Evolutionary conservation across 768 basidiomycete genomes (phyloP).

Genomic region (Scleroderma bovista): DNA sequence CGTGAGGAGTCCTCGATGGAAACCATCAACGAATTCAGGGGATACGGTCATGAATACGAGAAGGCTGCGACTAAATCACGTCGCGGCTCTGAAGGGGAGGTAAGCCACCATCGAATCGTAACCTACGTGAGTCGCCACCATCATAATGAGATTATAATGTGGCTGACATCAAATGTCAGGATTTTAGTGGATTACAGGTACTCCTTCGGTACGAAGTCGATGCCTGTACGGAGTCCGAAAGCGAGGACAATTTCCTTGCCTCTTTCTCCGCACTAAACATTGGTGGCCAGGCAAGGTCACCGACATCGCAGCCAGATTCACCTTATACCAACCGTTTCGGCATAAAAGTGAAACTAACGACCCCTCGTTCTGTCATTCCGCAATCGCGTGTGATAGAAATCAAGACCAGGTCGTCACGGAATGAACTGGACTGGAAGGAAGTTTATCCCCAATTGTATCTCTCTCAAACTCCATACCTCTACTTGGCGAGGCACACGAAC

Average conservation of each 20-base stretch:
- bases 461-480: slow-evolving; percentile 59
- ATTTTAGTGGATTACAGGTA: slow-evolving; percentile 51
- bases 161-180: slow-evolving; percentile 29
- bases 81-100: slow-evolving; percentile 42
- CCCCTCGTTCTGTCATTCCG: slow-evolving; percentile 26
- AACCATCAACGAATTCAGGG: slow-evolving; percentile 23
- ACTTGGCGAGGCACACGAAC: slow-evolving; percentile 50
- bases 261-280: slow-evolving; percentile 22
- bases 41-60: slow-evolving; percentile 61
- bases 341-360: slow-evolving; percentile 17
- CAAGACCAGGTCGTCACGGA: slow-evolving; percentile 23
- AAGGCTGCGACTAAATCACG: slow-evolving; percentile 45
- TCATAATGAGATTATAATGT: not conserved
- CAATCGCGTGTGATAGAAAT: slow-evolving; percentile 34
- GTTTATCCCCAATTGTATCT: slow-evolving; percentile 62
- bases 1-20: slow-evolving; percentile 35
- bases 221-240: slow-evolving; percentile 23
- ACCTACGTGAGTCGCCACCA: slow-evolving; percentile 44
- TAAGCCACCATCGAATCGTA: slow-evolving; percentile 59
- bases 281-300: not conserved
- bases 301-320: not conserved
- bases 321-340: slow-evolving; percentile 1
- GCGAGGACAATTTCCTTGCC: slow-evolving; percentile 15
- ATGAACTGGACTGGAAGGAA: slow-evolving; percentile 53
- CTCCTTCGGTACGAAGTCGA: slow-evolving; percentile 59